Conservation (phyloP, 2,329 filamentous ascomycete species). For the Aureobasidium sp. region DNA sequence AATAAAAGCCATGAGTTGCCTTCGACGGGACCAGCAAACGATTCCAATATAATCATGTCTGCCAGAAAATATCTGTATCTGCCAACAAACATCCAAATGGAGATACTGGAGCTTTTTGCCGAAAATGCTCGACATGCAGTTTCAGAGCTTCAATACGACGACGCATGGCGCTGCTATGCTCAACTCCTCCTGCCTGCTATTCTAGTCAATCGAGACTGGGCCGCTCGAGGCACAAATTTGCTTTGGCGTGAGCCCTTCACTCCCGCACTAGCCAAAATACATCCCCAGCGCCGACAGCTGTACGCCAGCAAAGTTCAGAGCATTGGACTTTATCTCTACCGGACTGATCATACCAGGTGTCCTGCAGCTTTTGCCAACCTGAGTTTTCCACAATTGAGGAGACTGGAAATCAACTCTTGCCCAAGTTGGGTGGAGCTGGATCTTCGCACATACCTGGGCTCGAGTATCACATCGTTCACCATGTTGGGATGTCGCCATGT, state of each 20-base stretch:
- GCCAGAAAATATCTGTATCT: neutral
- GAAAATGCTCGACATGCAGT: neutral
- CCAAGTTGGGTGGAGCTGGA: neutral
- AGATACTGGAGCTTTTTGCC: neutral
- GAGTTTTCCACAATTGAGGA: neutral
- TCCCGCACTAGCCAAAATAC: neutral
- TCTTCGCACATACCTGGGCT: neutral
- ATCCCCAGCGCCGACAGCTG: neutral
- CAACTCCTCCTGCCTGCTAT: neutral
- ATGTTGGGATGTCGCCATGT: neutral
- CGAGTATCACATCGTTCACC: neutral
- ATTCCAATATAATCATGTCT: neutral
- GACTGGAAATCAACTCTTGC: neutral
- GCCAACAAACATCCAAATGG: neutral
- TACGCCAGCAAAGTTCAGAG: slow-evolving; percentile 1
- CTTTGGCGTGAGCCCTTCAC: slow-evolving; percentile 3
- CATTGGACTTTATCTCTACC: neutral
- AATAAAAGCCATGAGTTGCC: neutral
- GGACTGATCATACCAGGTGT: neutral
- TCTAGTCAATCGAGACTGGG: neutral
- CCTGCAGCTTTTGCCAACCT: neutral
- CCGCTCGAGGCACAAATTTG: neutral
- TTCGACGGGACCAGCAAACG: neutral
- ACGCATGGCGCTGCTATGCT: slow-evolving; percentile 5
- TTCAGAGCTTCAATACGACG: neutral